A percentile compares a stretch with the other conserved stretches of the same genome.
Conservation (phyloP, 768 basidiomycete species). For the Tricholoma sp. region DNA sequence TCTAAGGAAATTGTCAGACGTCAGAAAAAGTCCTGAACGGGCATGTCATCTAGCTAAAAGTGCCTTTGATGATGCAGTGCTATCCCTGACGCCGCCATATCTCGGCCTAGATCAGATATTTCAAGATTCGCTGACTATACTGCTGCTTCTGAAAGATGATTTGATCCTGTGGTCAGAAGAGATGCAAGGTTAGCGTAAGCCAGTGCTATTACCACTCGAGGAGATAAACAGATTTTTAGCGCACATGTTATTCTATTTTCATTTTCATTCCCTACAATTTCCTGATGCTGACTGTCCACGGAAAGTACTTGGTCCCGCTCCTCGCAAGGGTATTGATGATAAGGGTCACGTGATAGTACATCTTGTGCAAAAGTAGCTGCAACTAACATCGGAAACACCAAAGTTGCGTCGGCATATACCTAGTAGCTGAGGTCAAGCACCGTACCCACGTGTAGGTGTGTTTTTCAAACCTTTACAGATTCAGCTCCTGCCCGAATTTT, state of each 20-base stretch:
- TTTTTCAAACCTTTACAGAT: conserved; percentile 64
- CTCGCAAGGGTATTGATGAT: neutral
- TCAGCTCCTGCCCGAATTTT: conserved; percentile 88
- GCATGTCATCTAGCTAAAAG: conserved; percentile 89
- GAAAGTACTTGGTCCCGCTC: neutral
- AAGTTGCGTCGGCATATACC: conserved; percentile 94
- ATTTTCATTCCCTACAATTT: neutral
- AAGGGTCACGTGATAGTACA: neutral
- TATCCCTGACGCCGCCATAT: conserved; percentile 48
- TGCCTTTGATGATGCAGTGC: conserved; percentile 87
- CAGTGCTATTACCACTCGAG: neutral
- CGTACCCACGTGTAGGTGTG: neutral
- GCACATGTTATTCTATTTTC: neutral
- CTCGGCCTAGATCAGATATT: conserved; percentile 31
- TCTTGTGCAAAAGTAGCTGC: conserved; percentile 86
- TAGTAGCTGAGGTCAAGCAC: conserved; percentile 16
- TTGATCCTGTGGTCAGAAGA: conserved; percentile 82
- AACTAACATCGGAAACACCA: conserved; percentile 93
- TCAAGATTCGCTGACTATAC: conserved; percentile 77
- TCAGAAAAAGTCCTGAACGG: conserved; percentile 77
- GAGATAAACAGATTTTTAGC: neutral
- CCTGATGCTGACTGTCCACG: neutral
- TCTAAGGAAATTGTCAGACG: conserved; percentile 37
- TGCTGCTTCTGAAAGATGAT: conserved; percentile 82
- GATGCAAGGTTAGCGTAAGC: conserved; percentile 40